phyloP scores from a whole-genome alignment of 2,329 filamentous ascomycete species.

The Aaosphaeria arxii region DNA sequence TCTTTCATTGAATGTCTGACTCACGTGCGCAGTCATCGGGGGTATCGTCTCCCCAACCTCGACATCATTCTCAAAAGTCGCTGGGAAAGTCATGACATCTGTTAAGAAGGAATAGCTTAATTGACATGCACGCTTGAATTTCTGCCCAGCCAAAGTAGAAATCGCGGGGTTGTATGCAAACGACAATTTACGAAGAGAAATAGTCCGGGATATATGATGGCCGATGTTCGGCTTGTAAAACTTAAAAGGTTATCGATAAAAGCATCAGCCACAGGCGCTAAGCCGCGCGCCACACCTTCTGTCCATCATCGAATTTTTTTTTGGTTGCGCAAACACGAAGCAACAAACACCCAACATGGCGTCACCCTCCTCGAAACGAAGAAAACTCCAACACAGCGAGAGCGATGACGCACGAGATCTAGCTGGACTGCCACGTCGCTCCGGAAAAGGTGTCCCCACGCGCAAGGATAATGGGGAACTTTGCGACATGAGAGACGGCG shows the following conservation, averaged over 20 bases:
- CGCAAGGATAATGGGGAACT: neutral
- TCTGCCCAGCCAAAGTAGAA: neutral
- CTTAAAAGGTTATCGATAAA: slow-evolving; percentile 34
- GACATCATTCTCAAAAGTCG: slow-evolving; percentile 25
- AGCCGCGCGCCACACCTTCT: slow-evolving; percentile 4
- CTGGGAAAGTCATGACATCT: neutral
- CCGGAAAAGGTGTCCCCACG: neutral
- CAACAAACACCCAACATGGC: slow-evolving; percentile 19
- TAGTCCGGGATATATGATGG: slow-evolving; percentile 2
- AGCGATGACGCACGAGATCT: slow-evolving; percentile 11
- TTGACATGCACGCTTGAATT: neutral
- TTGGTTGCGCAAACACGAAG: neutral
- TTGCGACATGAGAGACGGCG: neutral
- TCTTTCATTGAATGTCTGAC: slow-evolving; percentile 14
- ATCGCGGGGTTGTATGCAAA: too few relatives aligned
- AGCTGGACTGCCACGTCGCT: too few relatives aligned
- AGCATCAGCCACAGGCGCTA: slow-evolving; percentile 11
- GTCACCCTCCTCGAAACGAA: slow-evolving; percentile 42
- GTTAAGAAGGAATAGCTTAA: neutral
- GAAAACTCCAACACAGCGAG: slow-evolving; percentile 44
- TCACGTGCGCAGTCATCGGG: slow-evolving; percentile 39
- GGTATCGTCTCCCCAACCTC: slow-evolving; percentile 39
- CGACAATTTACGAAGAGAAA: too few relatives aligned
- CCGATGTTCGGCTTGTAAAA: slow-evolving; percentile 29
- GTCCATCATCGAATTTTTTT: neutral